phyloP scores from a whole-genome alignment of 371 early-diverging fungal genomes.

The Mortierella sp. region DNA sequence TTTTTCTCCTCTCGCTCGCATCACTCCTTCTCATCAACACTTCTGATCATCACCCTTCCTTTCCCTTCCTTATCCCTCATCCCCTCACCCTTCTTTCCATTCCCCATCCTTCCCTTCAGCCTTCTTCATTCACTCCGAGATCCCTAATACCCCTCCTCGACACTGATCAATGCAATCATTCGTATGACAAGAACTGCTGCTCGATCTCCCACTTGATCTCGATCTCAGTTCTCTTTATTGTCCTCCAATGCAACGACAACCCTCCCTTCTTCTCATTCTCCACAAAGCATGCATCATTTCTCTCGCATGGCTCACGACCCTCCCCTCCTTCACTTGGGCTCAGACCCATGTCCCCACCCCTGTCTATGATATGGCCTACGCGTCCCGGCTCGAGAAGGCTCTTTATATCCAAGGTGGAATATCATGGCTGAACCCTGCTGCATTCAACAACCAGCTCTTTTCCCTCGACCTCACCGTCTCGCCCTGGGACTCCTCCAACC shows the following conservation, averaged over 20 bases:
- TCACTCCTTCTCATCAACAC: not conserved
- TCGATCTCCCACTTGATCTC: not conserved
- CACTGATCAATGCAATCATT: not conserved
- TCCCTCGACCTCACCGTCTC: not conserved
- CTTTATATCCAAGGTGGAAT: not conserved
- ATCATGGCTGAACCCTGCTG: not conserved
- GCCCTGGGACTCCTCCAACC: not conserved
- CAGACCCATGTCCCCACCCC: not conserved
- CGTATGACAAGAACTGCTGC: conserved; percentile 3
- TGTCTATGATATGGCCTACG: not conserved
- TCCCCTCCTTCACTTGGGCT: not conserved
- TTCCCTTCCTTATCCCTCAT: not conserved
- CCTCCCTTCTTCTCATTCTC: not conserved
- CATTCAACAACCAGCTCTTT: not conserved
- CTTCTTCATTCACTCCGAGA: not conserved
- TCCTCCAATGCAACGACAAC: not conserved
- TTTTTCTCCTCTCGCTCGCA: not conserved
- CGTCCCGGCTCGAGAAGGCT: not conserved
- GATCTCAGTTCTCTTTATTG: not conserved
- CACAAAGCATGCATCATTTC: not conserved
- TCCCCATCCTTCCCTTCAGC: not conserved
- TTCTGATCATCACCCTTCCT: not conserved
- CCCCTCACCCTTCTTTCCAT: not conserved
- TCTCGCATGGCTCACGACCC: not conserved
- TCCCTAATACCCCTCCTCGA: no score